These are phyloP conservation scores for Spongospora subterranea DNA, from an alignment of 208 protist genomes.

Conservation along the genomic window DNA sequence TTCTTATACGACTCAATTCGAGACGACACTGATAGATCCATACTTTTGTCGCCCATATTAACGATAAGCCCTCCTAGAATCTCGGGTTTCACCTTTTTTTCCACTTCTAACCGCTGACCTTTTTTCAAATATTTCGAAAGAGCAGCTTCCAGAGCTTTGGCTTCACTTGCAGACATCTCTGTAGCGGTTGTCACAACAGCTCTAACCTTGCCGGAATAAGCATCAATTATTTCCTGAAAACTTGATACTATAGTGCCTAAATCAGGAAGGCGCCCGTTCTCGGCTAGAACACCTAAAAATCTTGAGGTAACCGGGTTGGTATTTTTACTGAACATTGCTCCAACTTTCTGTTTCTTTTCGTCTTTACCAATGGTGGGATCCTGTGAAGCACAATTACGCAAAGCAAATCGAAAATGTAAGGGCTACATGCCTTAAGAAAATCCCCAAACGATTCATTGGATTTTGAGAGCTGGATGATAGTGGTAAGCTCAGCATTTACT, in stretches of 20 bases:
- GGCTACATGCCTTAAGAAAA: not conserved
- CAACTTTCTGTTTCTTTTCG: not conserved
- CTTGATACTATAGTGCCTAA: not conserved
- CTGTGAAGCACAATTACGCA: not conserved
- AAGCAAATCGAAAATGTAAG: not conserved
- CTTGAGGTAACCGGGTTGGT: not conserved
- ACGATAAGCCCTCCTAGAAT: conserved; percentile 26
- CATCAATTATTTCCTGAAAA: not conserved
- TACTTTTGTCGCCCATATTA: conserved; percentile 28
- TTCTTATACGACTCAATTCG: not conserved
- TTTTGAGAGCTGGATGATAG: not conserved
- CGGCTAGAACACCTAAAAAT: not conserved
- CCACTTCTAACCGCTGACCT: not conserved
- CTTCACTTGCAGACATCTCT: not conserved
- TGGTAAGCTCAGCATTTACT: not conserved
- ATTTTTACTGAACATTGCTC: not conserved
- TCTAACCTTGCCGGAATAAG: not conserved
- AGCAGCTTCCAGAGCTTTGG: not conserved
- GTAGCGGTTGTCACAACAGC: not conserved
- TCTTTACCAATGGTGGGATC: conserved; percentile 44
- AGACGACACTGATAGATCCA: conserved; percentile 31
- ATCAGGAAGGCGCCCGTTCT: conserved; percentile 52
- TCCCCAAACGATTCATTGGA: not conserved
- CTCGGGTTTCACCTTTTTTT: conserved; percentile 7
- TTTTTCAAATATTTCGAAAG: conserved; percentile 40